Evolutionary conservation across 2,329 filamentous ascomycete species (phyloP).

Genomic region (Pyrenophora seminiperda): DNA sequence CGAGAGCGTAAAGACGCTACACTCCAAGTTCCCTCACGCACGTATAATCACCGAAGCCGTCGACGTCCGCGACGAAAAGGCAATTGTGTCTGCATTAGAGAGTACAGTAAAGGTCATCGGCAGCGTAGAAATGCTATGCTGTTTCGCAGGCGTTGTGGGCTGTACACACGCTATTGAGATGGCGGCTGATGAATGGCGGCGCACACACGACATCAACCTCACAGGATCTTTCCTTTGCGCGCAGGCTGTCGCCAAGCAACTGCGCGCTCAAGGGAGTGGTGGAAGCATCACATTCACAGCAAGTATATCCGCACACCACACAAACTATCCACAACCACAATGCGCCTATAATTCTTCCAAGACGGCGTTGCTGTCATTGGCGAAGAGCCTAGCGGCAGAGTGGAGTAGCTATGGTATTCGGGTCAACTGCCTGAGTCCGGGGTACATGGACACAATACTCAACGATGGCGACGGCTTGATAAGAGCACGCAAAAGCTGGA

Average conservation of each 20-base stretch:
- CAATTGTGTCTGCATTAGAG: slow-evolving; percentile 49
- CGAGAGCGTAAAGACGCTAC: slow-evolving; percentile 54
- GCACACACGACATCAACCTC: slow-evolving; percentile 72
- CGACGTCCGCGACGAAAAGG: slow-evolving; percentile 63
- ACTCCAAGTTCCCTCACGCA: slow-evolving; percentile 59
- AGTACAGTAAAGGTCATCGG: slow-evolving; percentile 54
- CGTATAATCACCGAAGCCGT: slow-evolving; percentile 59
- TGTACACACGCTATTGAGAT: slow-evolving; percentile 67
- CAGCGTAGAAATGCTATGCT: slow-evolving; percentile 61
- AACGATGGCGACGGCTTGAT: slow-evolving; percentile 68
- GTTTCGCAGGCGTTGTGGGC: slow-evolving; percentile 71
- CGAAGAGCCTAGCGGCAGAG: slow-evolving; percentile 70
- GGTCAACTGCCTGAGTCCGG: slow-evolving; percentile 72
- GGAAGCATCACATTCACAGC: slow-evolving; percentile 71
- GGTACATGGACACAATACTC: slow-evolving; percentile 78
- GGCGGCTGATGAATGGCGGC: slow-evolving; percentile 63
- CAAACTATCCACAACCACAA: slow-evolving; percentile 76
- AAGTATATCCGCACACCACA: slow-evolving; percentile 69
- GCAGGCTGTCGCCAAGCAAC: slow-evolving; percentile 62
- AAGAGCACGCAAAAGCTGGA: slow-evolving; percentile 62
- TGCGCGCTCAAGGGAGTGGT: slow-evolving; percentile 50
- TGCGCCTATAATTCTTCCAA: slow-evolving; percentile 75
- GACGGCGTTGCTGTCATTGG: slow-evolving; percentile 67
- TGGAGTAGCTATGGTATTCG: slow-evolving; percentile 74
- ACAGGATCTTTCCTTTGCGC: slow-evolving; percentile 73